Evolutionary conservation across 164 flowering plant genomes (phyloP), one percentile per base, ranked within the genome.

Genomic region (Piper longum): DNA sequence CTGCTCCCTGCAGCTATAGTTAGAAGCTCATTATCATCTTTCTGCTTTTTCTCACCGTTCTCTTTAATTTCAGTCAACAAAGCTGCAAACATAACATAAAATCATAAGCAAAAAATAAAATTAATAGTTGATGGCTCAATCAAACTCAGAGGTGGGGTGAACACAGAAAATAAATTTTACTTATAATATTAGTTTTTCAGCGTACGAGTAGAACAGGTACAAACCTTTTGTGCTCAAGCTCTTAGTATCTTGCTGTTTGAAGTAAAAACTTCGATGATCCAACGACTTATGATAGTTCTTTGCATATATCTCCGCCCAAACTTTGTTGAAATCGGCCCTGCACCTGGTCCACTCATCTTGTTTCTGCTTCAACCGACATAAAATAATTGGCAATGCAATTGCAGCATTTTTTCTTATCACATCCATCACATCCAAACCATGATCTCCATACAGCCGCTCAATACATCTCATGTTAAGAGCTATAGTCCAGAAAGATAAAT

Each of bases 201-300:
- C n/a, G n/a, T n/a, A n/a, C n/a, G n/a, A 45, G 5, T 45, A 9
- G 12, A 43, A 43, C 45, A 43, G 4, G 45, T 45, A 45, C 64
- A 62, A 79, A 88, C 99, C 90, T 88, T 93, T 93, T 45, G 89
- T 74, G 74, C 96, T 85, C 82, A 85, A 82, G 78, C 87, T 90
- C 83, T 93, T 93, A 57, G 95, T 73, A 67, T 93, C 99, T 68
- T 93, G 99, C 74, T 93, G 99, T 85, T 93, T 93, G 73, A 93
- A 93, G 72, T 93, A 90, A 79, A 93, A 90, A 75, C 99, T 90
- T 16, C 96, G 89, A 62, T 90, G 96, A 71, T 93, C 99, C 65
- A 90, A 92, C 7, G 99, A 90, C 66, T 90, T 90, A 74, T 88
- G 91, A 67, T 93, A 83, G 75, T 90, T 90, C 75, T 88, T 87